These are phyloP conservation scores for Cynanchum wilfordii DNA, from an alignment of 257 asterid genomes.

Conservation along the genomic window DNA sequence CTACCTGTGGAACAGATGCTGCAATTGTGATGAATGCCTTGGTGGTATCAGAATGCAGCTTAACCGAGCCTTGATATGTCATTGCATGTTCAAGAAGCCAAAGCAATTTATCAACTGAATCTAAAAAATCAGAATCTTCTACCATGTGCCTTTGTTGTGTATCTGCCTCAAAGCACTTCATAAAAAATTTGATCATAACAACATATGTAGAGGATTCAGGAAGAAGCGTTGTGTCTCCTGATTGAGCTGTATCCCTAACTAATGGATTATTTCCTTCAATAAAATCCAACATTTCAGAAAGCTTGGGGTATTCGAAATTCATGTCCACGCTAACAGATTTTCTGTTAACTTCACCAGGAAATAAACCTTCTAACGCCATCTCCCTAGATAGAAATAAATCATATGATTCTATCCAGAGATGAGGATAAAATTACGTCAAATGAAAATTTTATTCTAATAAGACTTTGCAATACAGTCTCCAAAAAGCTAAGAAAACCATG, in stretches of 20 bases:
- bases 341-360: slow-evolving; percentile 77
- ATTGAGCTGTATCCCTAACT: slow-evolving; percentile 34
- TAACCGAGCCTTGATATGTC: slow-evolving; percentile 81
- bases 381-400: slow-evolving; percentile 51
- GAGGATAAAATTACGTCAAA: slow-evolving; percentile 15
- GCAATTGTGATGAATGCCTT: slow-evolving; percentile 80
- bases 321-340: slow-evolving; percentile 35
- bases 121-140: slow-evolving; percentile 41
- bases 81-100: slow-evolving; percentile 78
- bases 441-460: not conserved
- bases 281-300: slow-evolving; percentile 68
- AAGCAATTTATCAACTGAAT: slow-evolving; percentile 58
- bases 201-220: slow-evolving; percentile 72
- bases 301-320: slow-evolving; percentile 61
- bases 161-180: slow-evolving; percentile 90
- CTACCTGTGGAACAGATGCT: slow-evolving; percentile 75
- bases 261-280: slow-evolving; percentile 79
- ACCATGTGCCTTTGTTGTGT: slow-evolving; percentile 34
- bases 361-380: slow-evolving; percentile 89
- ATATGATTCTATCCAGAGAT: slow-evolving; percentile 11
- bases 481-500: not conserved
- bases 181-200: slow-evolving; percentile 80
- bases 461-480: not conserved
- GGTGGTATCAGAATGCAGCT: slow-evolving; percentile 90
- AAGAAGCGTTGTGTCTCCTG: slow-evolving; percentile 50